Evolutionary conservation across 73 alveolate genomes (phyloP), one percentile per base, ranked within the genome.

Genomic region (Paramecium tetraurelia): DNA sequence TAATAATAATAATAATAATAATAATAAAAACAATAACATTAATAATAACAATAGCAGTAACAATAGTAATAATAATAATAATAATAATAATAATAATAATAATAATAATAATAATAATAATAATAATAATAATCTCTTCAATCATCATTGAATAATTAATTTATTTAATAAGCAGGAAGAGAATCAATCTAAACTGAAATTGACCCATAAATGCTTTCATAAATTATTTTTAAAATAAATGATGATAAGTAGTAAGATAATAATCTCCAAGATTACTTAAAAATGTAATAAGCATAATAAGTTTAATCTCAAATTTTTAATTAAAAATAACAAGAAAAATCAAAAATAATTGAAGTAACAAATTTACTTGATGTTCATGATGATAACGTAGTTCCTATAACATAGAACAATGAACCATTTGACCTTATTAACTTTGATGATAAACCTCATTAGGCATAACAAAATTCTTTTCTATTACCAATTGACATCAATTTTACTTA

Each of bases 111-210:
- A 46, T 12, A 46, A 46, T 46, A 46, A 46, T 46, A 46, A 46
- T 48, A 48, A 12, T 48, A 48, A 48, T 48, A 48, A 48, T 7
- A 44, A 44, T 6, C 18, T 14, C 14, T 44, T 44, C 8, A 48
- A 48, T 14, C 22, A 48, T 48, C 5, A 14, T 48, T 29, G 20
- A 6, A 59, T 59, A 21, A 59, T 70, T 8, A 70, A 31, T 70
- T 70, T 20, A 33, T 22, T 3, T 33, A 29, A 29, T 29, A 70
- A 70, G 38, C 53, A 22, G 53, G 53, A 24, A 59, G 77, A 59
- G 85, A 70, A 33, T 70, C 85, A 31, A 38, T 70, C 9, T 24
- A 70, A 33, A 70, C 85, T 70, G 85, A 70, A 31, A 70, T 70
- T 22, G 85, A 70, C 33, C 85, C 85, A 8, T 22, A 70, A 33